Evolutionary conservation across 1,284 basidiomycete species (phyloP).

Genomic region (Pisolithus thermaeus): DNA sequence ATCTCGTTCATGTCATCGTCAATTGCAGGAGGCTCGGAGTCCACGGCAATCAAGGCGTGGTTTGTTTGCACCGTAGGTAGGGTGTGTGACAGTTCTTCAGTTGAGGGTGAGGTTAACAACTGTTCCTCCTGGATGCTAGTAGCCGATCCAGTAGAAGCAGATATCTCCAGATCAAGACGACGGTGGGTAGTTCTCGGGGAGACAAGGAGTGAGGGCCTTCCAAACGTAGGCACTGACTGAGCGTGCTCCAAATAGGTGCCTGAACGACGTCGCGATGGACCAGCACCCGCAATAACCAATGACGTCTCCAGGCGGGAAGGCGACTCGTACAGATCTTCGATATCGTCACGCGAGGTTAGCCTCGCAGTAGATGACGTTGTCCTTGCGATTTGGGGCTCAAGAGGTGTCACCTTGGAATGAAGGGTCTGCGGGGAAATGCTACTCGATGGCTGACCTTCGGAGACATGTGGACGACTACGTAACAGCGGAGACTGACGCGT

Average conservation of each 20-base stretch:
- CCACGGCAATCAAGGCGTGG: neutral
- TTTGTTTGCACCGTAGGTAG: neutral
- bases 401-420: conserved; percentile 1
- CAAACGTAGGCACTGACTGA: conserved; percentile 28
- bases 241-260: conserved; percentile 9
- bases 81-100: neutral
- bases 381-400: conserved; percentile 1
- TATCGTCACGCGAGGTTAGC: conserved; percentile 17
- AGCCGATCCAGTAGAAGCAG: neutral
- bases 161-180: neutral
- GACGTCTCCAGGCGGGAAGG: conserved; percentile 57
- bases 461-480: neutral
- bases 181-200: conserved; percentile 8
- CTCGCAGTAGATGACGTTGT: conserved; percentile 7
- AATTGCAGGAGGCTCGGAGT: conserved; percentile 10
- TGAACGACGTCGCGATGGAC: conserved; percentile 30
- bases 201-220: conserved; percentile 29
- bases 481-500: conserved; percentile 4
- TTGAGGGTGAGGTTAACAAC: neutral
- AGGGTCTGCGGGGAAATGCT: conserved; percentile 2
- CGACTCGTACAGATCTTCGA: conserved; percentile 39
- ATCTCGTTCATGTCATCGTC: conserved; percentile 30
- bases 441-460: conserved; percentile 4
- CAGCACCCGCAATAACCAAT: conserved; percentile 56
- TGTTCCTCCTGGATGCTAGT: neutral